Conservation (phyloP, 2,329 filamentous ascomycete genomes). For the Fusarium azukiicola region DNA sequence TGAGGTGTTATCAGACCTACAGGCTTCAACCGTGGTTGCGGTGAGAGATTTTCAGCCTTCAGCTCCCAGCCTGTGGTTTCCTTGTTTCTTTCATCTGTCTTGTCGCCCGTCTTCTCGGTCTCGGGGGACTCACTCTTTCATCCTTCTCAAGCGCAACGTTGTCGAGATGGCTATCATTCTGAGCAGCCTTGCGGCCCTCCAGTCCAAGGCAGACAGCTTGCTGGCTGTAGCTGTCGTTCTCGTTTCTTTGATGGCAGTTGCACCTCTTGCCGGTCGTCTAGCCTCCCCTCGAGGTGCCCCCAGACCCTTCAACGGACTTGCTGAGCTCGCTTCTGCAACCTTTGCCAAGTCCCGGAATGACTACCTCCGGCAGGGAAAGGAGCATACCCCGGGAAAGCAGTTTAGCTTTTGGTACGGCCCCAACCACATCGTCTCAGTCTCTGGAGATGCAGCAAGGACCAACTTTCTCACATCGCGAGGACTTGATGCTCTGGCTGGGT, state of each 20-base stretch:
- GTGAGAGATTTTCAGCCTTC: background rate
- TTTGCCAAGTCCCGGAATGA: slow-evolving; percentile 47
- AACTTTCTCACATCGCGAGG: slow-evolving; percentile 69
- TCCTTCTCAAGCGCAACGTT: background rate
- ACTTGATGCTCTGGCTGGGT: slow-evolving; percentile 69
- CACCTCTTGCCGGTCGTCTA: slow-evolving; percentile 6
- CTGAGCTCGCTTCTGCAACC: background rate
- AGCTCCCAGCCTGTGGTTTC: background rate
- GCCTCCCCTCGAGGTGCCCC: slow-evolving; percentile 13
- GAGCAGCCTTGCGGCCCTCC: background rate
- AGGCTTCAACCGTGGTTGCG: background rate
- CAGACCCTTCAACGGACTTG: background rate
- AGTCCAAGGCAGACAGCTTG: background rate
- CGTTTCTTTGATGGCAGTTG: background rate
- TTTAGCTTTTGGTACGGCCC: slow-evolving; percentile 73
- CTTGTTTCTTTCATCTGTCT: background rate
- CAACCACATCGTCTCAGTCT: slow-evolving; percentile 68
- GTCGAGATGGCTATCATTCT: background rate
- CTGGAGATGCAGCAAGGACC: slow-evolving; percentile 65
- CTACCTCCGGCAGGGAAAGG: slow-evolving; percentile 63
- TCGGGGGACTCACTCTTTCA: background rate
- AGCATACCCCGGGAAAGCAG: slow-evolving; percentile 62
- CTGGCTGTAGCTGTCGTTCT: background rate
- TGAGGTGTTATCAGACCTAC: background rate
- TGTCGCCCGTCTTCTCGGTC: background rate